Percentiles rank a stretch among this genome's conserved stretches.
Evolutionary conservation across 2,329 filamentous ascomycete genomes (phyloP).

Genomic region (Pseudocercospora macadamiae): DNA sequence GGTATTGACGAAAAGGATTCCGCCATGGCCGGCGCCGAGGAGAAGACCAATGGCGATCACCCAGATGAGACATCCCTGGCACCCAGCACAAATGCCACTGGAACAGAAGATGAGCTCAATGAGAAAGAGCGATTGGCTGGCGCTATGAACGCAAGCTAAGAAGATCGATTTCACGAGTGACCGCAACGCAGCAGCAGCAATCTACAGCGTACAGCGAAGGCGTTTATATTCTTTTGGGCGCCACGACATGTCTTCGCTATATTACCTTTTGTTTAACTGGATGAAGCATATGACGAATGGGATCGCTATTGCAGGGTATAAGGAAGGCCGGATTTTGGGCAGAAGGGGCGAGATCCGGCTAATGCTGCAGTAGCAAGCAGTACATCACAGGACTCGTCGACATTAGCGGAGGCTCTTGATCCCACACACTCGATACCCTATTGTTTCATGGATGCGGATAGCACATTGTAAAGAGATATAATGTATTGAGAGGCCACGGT

Average conservation of each 20-base stretch:
- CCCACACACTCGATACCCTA: background rate
- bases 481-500: too few species aligned
- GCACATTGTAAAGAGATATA: too few species aligned
- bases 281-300: slow-evolving; percentile 4
- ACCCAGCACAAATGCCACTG: slow-evolving; percentile 13
- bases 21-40: slow-evolving; percentile 25
- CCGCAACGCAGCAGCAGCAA: background rate
- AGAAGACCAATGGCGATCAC: slow-evolving; percentile 1
- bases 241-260: slow-evolving; percentile 1
- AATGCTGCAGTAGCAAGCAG: background rate
- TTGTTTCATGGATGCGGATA: background rate
- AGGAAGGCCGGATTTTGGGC: background rate
- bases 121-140: slow-evolving; percentile 11
- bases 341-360: background rate
- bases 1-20: slow-evolving; percentile 25
- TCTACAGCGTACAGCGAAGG: slow-evolving; percentile 13
- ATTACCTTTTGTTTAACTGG: background rate
- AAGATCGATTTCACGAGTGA: background rate
- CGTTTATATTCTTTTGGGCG: slow-evolving; percentile 8
- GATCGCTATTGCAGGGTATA: slow-evolving; percentile 6
- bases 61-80: slow-evolving; percentile 10
- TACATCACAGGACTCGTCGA: background rate
- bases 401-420: background rate
- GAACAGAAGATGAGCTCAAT: slow-evolving; percentile 14
- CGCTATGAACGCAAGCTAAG: slow-evolving; percentile 14